phyloP scores from a whole-genome alignment of 176 grass and related monocot species.

The Oryza coarctata region DNA sequence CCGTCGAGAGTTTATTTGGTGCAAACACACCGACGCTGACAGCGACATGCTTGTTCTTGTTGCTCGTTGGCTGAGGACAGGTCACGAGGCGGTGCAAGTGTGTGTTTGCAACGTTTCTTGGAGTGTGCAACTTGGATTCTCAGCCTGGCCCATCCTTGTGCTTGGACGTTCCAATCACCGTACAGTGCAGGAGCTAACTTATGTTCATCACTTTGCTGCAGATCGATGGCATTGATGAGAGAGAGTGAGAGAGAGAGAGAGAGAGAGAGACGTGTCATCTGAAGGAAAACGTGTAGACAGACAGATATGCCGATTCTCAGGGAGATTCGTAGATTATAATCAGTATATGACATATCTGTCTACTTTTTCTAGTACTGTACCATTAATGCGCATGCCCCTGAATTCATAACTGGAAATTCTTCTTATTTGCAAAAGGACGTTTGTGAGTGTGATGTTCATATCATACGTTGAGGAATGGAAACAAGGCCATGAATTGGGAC shows the following conservation, averaged over 20 bases:
- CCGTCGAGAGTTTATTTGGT: constrained; percentile 8
- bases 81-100: no score
- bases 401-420: not conserved
- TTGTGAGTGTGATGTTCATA: no score
- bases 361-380: not conserved
- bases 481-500: not conserved
- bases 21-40: constrained; percentile 4
- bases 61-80: not conserved
- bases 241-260: no score
- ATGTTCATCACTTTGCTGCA: not conserved
- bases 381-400: not conserved
- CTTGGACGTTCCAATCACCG: not conserved
- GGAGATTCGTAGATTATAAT: not conserved
- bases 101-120: constrained; percentile 25
- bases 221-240: not conserved
- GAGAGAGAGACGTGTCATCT: constrained; percentile 10
- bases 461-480: not conserved
- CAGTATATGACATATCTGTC: no score
- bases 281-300: not conserved
- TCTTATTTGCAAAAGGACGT: not conserved
- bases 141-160: not conserved
- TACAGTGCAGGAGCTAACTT: not conserved
- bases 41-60: not conserved
- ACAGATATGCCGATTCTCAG: not conserved
- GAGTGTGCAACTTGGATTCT: constrained; percentile 14